Evolutionary conservation across 2,329 filamentous ascomycete species (phyloP).

Genomic region (Dendrostoma leiphaemia): DNA sequence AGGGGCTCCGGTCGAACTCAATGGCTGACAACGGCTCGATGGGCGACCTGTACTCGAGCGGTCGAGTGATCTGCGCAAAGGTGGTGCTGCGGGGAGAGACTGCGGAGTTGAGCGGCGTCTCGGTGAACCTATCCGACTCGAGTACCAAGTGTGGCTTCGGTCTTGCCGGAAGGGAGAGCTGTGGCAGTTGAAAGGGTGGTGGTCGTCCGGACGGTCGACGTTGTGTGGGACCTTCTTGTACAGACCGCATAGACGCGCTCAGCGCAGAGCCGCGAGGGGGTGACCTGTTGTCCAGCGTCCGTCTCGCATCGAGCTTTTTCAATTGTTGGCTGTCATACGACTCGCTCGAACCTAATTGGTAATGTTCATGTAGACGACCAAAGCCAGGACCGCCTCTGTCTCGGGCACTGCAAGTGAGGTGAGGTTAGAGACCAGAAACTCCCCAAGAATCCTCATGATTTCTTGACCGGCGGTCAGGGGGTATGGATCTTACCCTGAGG

Average conservation of each 20-base stretch:
- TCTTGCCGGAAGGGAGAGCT: slow-evolving; percentile 46
- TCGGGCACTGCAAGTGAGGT: slow-evolving; percentile 34
- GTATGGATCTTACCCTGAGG: slow-evolving; percentile 10
- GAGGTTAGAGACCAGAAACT: slow-evolving; percentile 18
- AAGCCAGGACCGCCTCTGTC: slow-evolving; percentile 43
- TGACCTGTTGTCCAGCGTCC: slow-evolving; percentile 42
- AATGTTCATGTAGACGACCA: slow-evolving; percentile 45
- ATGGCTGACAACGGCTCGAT: slow-evolving; percentile 31
- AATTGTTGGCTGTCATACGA: slow-evolving; percentile 50
- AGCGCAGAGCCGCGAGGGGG: slow-evolving; percentile 43
- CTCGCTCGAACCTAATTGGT: slow-evolving; percentile 42
- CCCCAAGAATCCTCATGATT: slow-evolving; percentile 27
- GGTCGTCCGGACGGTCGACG: slow-evolving; percentile 34
- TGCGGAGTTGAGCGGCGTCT: slow-evolving; percentile 47
- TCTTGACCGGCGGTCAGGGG: neutral
- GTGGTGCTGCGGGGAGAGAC: slow-evolving; percentile 44
- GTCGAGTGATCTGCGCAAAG: slow-evolving; percentile 35
- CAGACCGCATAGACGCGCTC: slow-evolving; percentile 30
- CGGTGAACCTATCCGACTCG: slow-evolving; percentile 44
- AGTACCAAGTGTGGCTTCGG: slow-evolving; percentile 39
- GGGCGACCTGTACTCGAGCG: slow-evolving; percentile 42
- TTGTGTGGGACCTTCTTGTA: slow-evolving; percentile 27
- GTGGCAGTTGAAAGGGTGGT: slow-evolving; percentile 40
- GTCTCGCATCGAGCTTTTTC: slow-evolving; percentile 52
- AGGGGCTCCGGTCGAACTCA: slow-evolving; percentile 48